Evolutionary conservation across 2,329 filamentous ascomycete species (phyloP).

Genomic region (Fusarium setosum): DNA sequence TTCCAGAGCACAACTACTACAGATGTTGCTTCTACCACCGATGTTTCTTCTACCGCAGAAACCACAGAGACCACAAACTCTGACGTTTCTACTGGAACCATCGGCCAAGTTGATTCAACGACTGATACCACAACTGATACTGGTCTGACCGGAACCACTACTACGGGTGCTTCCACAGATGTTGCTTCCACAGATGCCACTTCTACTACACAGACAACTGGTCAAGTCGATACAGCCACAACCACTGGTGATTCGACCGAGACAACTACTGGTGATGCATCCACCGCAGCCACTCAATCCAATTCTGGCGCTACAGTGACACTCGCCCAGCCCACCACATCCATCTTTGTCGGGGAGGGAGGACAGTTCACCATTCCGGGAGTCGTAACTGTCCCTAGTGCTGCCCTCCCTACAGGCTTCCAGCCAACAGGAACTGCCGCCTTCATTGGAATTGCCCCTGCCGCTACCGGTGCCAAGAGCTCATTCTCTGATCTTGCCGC

Average conservation of each 20-base stretch:
- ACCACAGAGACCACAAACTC: no score
- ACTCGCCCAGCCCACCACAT: not conserved
- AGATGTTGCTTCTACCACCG: not conserved
- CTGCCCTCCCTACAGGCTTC: not conserved
- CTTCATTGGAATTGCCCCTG: not conserved
- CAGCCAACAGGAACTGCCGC: not conserved
- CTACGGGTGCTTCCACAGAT: not conserved
- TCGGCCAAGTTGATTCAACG: not conserved
- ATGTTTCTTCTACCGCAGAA: no score
- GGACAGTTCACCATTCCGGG: not conserved
- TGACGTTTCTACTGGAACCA: no score
- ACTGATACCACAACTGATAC: not conserved
- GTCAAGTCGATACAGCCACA: not conserved
- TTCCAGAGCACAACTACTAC: not conserved
- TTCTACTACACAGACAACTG: no score
- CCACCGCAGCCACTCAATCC: not conserved
- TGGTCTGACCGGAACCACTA: not conserved
- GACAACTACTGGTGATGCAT: not conserved
- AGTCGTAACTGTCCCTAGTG: not conserved
- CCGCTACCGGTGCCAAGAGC: not conserved
- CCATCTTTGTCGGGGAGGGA: not conserved
- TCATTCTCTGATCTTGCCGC: constrained; percentile 8
- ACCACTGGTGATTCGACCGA: not conserved
- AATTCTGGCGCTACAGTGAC: not conserved
- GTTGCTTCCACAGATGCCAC: no score